A percentile compares a stretch with the other conserved stretches of the same genome.
Evolutionary conservation across 139 green algal species (phyloP).

Genomic region (Chlamydomonas sphaeroides): DNA sequence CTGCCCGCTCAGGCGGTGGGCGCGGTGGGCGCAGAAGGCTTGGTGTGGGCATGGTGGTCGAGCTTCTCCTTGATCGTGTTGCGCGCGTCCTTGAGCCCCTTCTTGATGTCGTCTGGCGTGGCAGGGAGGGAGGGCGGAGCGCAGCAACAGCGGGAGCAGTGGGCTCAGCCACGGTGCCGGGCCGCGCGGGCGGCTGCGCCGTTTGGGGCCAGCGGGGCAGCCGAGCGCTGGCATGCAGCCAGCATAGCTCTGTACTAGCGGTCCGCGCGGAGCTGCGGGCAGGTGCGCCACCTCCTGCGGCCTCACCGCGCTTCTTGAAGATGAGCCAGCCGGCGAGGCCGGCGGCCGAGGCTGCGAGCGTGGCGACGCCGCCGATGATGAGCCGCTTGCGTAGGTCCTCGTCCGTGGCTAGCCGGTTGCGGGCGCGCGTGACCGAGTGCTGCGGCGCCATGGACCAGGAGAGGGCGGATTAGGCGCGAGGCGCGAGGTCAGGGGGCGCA

Average conservation of each 20-base stretch:
- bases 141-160: too few relatives aligned
- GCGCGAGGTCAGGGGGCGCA: too few relatives aligned
- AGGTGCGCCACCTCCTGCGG: not conserved
- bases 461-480: too few relatives aligned
- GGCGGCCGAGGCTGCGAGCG: not conserved
- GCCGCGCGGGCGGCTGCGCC: too few relatives aligned
- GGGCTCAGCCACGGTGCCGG: too few relatives aligned
- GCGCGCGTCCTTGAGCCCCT: slow-evolving; percentile 26
- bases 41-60: slow-evolving; percentile 4
- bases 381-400: slow-evolving; percentile 27
- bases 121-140: too few relatives aligned
- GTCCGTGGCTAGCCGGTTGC: not conserved
- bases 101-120: slow-evolving; percentile 34
- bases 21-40: too few relatives aligned
- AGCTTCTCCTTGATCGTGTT: slow-evolving; percentile 41
- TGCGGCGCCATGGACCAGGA: not conserved
- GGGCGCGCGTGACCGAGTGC: not conserved
- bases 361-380: slow-evolving; percentile 1
- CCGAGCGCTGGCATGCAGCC: too few relatives aligned
- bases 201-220: too few relatives aligned
- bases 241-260: not conserved
- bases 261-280: not conserved
- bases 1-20: too few relatives aligned
- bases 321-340: slow-evolving; percentile 27
- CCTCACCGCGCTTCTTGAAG: slow-evolving; percentile 34